Percentiles rank a stretch among this genome's conserved stretches.
Conservation (phyloP, 495 filamentous ascomycete species). For the Xylaria longipes region DNA sequence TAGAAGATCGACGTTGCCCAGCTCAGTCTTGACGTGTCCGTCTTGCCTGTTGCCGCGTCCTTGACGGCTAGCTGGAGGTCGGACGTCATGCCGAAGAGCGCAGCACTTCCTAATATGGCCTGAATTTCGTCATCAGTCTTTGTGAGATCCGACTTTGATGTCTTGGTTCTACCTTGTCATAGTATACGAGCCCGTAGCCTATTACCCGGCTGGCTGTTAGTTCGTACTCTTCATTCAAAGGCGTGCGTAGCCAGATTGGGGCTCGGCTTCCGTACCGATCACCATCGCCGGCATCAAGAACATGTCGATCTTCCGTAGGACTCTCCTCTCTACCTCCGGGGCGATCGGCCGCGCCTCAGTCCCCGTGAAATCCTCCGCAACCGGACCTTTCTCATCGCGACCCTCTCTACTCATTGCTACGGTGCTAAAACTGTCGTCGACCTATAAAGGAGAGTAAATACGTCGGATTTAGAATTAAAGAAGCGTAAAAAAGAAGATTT, state of each 20-base stretch:
- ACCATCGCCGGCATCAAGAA: conserved; percentile 76
- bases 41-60: conserved; percentile 30
- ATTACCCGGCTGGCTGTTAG: conserved; percentile 8
- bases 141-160: background rate
- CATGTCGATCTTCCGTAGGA: conserved; percentile 72
- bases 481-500: too few relatives aligned
- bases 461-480: background rate
- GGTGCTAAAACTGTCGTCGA: background rate
- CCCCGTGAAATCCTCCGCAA: background rate
- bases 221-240: background rate
- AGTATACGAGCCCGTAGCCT: conserved; percentile 72
- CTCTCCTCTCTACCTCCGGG: conserved; percentile 57
- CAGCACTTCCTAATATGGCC: conserved; percentile 75
- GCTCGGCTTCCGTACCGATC: conserved; percentile 52
- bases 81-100: conserved; percentile 76
- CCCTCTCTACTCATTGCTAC: background rate
- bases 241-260: conserved; percentile 6
- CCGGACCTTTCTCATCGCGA: background rate
- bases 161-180: conserved; percentile 64
- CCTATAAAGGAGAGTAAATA: background rate
- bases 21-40: conserved; percentile 59
- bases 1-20: conserved; percentile 84
- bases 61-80: conserved; percentile 64
- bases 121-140: conserved; percentile 28
- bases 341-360: conserved; percentile 45